These are phyloP conservation scores for Saccharum spontaneum DNA, from an alignment of 176 grass and related monocot species.

Conservation along the genomic window DNA sequence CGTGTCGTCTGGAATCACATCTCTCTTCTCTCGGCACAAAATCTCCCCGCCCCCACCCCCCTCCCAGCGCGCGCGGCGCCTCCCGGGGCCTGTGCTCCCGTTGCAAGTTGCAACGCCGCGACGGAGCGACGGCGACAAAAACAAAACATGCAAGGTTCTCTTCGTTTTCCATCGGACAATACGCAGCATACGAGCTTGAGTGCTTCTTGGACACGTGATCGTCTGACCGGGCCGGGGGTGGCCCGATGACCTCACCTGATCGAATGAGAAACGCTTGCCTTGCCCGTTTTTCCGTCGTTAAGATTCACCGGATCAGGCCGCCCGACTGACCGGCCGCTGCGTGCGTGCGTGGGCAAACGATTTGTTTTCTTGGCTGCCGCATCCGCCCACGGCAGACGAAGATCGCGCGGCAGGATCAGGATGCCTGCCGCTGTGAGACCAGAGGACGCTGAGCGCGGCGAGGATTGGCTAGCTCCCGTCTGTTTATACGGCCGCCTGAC, in stretches of 20 bases:
- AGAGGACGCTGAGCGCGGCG: conserved; percentile 4
- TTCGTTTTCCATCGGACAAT: too few species aligned
- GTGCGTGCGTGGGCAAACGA: neutral
- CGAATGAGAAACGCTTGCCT: neutral
- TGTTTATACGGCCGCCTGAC: too few species aligned
- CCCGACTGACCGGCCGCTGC: neutral
- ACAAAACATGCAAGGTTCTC: too few species aligned
- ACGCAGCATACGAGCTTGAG: neutral
- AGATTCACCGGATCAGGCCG: conserved; percentile 39
- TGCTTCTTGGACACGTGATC: neutral
- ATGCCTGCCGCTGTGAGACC: neutral
- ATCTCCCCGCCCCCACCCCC: too few species aligned
- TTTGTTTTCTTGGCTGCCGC: neutral
- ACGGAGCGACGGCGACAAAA: too few species aligned
- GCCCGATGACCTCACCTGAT: neutral
- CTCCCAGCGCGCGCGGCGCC: too few species aligned
- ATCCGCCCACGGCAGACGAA: neutral
- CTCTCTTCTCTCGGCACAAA: conserved; percentile 23
- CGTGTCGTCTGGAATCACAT: conserved; percentile 36
- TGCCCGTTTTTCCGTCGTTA: neutral
- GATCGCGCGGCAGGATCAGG: neutral
- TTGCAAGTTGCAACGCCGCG: too few species aligned
- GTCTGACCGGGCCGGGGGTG: neutral
- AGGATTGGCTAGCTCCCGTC: neutral
- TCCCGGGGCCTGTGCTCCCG: neutral